phyloP scores from a whole-genome alignment of 1,139 yeast species.

The Lodderomyces elongisporus region DNA sequence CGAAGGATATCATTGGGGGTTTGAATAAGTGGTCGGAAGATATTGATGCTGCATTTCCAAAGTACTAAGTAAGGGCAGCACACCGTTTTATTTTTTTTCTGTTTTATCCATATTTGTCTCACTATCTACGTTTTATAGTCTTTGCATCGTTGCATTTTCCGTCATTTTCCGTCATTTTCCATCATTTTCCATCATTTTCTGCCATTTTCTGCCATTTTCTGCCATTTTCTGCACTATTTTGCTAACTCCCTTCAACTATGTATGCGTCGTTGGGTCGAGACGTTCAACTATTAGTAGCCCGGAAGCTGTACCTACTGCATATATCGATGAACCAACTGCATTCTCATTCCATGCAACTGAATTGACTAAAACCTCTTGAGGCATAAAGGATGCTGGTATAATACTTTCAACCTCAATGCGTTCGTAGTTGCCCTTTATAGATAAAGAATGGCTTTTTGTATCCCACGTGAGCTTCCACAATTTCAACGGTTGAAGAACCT shows the following conservation, averaged over 20 bases:
- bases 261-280: slow-evolving; percentile 36
- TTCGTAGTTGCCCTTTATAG: slow-evolving; percentile 24
- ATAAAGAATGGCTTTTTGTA: slow-evolving; percentile 8
- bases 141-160: too few species aligned
- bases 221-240: too few species aligned
- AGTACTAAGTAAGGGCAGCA: slow-evolving; percentile 39
- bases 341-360: slow-evolving; percentile 62
- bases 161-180: too few species aligned
- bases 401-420: slow-evolving; percentile 26
- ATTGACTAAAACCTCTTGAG: slow-evolving; percentile 51
- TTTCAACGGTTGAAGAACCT: slow-evolving; percentile 27
- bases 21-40: slow-evolving; percentile 62
- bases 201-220: too few species aligned
- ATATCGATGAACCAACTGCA: slow-evolving; percentile 47
- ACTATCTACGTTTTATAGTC: too few species aligned
- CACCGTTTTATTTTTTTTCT: neutral
- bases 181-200: neutral
- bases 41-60: slow-evolving; percentile 61
- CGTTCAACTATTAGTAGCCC: slow-evolving; percentile 68
- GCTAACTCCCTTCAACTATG: slow-evolving; percentile 1
- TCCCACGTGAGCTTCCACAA: slow-evolving; percentile 29
- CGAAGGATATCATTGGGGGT: slow-evolving; percentile 75
- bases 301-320: slow-evolving; percentile 59
- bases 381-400: slow-evolving; percentile 36
- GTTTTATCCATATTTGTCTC: neutral